Evolutionary conservation across 306 rosid species (phyloP), one percentile per base, ranked within the genome.

Genomic region (Lupinus albus): DNA sequence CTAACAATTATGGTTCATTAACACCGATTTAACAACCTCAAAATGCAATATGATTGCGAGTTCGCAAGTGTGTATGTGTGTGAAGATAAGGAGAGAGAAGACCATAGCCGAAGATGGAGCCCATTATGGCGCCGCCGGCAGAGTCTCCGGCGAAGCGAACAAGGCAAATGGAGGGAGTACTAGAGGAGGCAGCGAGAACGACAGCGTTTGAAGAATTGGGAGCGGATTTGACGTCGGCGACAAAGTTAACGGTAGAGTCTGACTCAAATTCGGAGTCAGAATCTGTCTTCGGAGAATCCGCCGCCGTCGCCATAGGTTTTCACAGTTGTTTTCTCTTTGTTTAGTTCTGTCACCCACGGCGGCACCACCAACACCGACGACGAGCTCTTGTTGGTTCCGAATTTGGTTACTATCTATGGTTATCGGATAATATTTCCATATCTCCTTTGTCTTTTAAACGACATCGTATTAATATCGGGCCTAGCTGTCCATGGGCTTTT

Each of bases 41-140:
- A 1, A 10, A 10, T 2, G 12, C 14, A 42, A 11, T 1, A 1
- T 42, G 3, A 11, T 1, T 39, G 45, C 45, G 1, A 39, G 45
- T 39, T 39, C 45, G 4, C 2, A 9, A 39, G 45, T 8, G 11
- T 38, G 0, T 8, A 10, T 2, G 45, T 8, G 45, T 52, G 35
- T 11, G 49, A 12, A 45, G 1, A 61, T 4, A 20, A 11, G 35
- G 17, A 66, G 20, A 51, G 36, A 59, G 52, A 61, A 33, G n/a
- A 88, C 95, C 97, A 15, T 88, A 91, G 76, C 97, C 95, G 21
- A 79, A 91, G 61, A 91, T 67, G 80, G 93, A 84, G 77, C 97
- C 97, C 76, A 85, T 83, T 78, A 91, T 62, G 33, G 91, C 93
- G 2, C 95, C 91, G 35, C 76, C 81, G 32, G 84, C 84, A 46